Percentiles rank a stretch among this genome's conserved stretches.
Evolutionary conservation across 352 stramenopile genomes (phyloP).

Genomic region (Sclerospora graminicola): DNA sequence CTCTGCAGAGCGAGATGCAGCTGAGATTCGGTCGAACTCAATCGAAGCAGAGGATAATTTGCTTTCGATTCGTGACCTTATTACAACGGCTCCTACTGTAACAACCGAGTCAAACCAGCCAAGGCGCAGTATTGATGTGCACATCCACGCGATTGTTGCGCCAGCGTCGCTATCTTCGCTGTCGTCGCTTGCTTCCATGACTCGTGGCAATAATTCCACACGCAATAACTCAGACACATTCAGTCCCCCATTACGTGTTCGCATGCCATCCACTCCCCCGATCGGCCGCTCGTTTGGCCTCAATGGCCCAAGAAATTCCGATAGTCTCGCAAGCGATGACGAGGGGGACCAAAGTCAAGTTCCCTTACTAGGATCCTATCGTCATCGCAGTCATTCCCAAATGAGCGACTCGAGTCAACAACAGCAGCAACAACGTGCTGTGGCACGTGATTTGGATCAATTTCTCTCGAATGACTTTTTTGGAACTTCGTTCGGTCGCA

Average conservation of each 20-base stretch:
- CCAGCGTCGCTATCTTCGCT: conserved; percentile 59
- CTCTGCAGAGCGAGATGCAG: conserved; percentile 6
- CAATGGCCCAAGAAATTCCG: conserved; percentile 4
- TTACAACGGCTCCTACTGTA: conserved; percentile 26
- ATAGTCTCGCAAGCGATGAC: conserved; percentile 16
- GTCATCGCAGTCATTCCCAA: conserved; percentile 21
- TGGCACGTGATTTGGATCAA: conserved; percentile 28
- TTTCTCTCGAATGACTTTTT: conserved; percentile 66
- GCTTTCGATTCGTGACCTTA: conserved; percentile 52
- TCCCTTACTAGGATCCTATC: conserved; percentile 41
- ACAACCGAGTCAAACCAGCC: conserved; percentile 19
- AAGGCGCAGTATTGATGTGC: conserved; percentile 73
- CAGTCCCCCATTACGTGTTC: conserved; percentile 2
- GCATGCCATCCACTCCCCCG: conserved; percentile 18
- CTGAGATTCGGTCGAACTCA: conserved; percentile 1
- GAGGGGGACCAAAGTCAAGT: conserved; percentile 46
- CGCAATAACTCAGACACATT: conserved; percentile 1
- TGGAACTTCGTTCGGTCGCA: conserved; percentile 37
- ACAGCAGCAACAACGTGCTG: conserved; percentile 19
- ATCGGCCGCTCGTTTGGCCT: conserved; percentile 17
- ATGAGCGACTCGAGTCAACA: conserved; percentile 9
- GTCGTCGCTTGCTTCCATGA: conserved; percentile 45
- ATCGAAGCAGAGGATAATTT: conserved; percentile 40
- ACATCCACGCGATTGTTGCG: conserved; percentile 81
- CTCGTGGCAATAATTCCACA: conserved; percentile 12